phyloP scores from a whole-genome alignment of 805 yeast genomes.

The Monosporozyma servazzii region DNA sequence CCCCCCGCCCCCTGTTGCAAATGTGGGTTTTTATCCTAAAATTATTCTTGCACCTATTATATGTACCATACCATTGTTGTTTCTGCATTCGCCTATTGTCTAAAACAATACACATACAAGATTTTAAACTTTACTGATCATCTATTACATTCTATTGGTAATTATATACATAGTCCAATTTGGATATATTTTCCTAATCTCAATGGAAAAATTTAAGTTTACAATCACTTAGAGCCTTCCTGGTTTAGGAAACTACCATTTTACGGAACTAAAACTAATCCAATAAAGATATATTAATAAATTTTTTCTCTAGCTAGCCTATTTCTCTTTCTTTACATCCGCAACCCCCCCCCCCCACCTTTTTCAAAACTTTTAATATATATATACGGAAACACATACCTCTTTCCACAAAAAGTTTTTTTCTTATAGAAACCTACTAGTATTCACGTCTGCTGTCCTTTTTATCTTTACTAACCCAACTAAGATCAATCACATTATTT shows the following conservation, averaged over 20 bases:
- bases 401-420: not conserved
- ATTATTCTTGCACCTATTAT: too few relatives aligned
- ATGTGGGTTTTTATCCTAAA: too few relatives aligned
- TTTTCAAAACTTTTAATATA: not conserved
- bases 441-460: not conserved
- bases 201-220: not conserved
- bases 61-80: not conserved
- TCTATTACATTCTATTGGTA: not conserved
- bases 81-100: not conserved
- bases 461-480: not conserved
- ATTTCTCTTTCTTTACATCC: too few relatives aligned
- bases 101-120: not conserved
- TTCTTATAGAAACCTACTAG: not conserved
- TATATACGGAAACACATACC: not conserved
- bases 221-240: not conserved
- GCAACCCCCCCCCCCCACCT: too few relatives aligned
- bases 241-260: not conserved
- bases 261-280: too few relatives aligned
- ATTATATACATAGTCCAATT: not conserved
- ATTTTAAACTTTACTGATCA: not conserved
- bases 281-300: too few relatives aligned
- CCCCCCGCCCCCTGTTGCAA: too few relatives aligned
- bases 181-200: not conserved
- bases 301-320: not conserved
- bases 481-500: not conserved